Evolutionary conservation across 2,329 filamentous ascomycete species (phyloP).

Genomic region (Claviceps sp.): DNA sequence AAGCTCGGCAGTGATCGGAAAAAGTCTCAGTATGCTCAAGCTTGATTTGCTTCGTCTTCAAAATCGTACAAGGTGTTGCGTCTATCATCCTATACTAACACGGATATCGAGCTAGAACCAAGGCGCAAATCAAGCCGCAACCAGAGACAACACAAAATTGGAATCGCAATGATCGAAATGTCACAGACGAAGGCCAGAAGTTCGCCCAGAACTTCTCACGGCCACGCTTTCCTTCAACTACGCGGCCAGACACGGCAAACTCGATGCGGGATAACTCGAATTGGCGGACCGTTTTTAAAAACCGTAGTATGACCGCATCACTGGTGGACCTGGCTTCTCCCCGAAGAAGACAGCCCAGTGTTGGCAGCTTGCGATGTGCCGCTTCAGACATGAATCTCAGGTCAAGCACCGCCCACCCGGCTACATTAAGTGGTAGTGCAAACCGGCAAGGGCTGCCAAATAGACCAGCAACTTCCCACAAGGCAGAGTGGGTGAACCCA

Average conservation of each 20-base stretch:
- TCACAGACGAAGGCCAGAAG: constrained; percentile 21
- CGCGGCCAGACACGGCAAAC: constrained; percentile 28
- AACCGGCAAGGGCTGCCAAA: constrained; percentile 15
- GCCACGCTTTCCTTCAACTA: constrained; percentile 15
- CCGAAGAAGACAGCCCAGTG: constrained; percentile 14
- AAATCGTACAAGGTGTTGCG: background rate
- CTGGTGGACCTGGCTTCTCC: constrained; percentile 29
- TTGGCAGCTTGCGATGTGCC: constrained; percentile 18
- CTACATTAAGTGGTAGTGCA: constrained; percentile 17
- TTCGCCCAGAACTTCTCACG: constrained; percentile 23
- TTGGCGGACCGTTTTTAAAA: constrained; percentile 23
- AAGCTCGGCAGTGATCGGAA: constrained; percentile 44
- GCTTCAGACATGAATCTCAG: constrained; percentile 27
- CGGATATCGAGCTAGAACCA: constrained; percentile 1
- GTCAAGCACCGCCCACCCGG: constrained; percentile 16
- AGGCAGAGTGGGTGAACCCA: constrained; percentile 31
- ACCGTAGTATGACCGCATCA: constrained; percentile 27
- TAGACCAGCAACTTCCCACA: constrained; percentile 15
- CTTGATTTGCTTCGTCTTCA: constrained; percentile 5
- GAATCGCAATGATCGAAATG: constrained; percentile 21
- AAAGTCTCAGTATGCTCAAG: constrained; percentile 30
- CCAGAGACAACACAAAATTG: constrained; percentile 13
- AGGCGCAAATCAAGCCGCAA: constrained; percentile 5
- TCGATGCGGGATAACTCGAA: constrained; percentile 17
- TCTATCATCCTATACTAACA: background rate